phyloP scores from a whole-genome alignment of 805 yeast species.

The Teunomyces tritomae region DNA sequence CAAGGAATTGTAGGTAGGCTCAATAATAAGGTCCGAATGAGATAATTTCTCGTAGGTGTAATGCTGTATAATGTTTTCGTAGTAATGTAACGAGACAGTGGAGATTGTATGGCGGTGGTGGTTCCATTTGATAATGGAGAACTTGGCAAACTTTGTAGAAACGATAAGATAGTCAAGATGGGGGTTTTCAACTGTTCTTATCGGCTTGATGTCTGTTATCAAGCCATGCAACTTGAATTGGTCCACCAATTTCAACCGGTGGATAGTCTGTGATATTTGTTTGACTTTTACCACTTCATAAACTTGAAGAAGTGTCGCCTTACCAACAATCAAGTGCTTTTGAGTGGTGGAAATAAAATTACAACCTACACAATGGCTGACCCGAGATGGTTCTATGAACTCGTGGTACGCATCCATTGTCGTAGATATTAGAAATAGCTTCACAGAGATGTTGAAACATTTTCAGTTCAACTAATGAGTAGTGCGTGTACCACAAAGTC shows the following conservation, averaged over 20 bases:
- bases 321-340: slow-evolving; percentile 64
- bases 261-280: slow-evolving; percentile 17
- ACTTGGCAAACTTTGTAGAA: slow-evolving; percentile 70
- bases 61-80: slow-evolving; percentile 64
- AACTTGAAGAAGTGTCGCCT: slow-evolving; percentile 66
- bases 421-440: slow-evolving; percentile 1
- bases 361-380: slow-evolving; percentile 57
- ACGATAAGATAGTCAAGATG: slow-evolving; percentile 60
- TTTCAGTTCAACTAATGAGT: background rate
- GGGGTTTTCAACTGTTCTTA: slow-evolving; percentile 48
- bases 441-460: slow-evolving; percentile 6
- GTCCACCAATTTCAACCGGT: slow-evolving; percentile 39
- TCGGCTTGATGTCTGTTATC: slow-evolving; percentile 53
- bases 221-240: slow-evolving; percentile 74
- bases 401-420: slow-evolving; percentile 79
- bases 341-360: slow-evolving; percentile 43
- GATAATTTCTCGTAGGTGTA: slow-evolving; percentile 43
- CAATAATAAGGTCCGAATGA: slow-evolving; percentile 51
- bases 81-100: slow-evolving; percentile 81
- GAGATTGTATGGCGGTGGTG: slow-evolving; percentile 47
- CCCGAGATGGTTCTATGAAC: slow-evolving; percentile 72
- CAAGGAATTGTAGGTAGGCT: slow-evolving; percentile 54
- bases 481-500: background rate
- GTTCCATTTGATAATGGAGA: slow-evolving; percentile 77
- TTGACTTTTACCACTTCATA: slow-evolving; percentile 40